Base-by-base conservation (phyloP, 108 stramenopile genomes). In the Pseudonitzschia pungens region DNA sequence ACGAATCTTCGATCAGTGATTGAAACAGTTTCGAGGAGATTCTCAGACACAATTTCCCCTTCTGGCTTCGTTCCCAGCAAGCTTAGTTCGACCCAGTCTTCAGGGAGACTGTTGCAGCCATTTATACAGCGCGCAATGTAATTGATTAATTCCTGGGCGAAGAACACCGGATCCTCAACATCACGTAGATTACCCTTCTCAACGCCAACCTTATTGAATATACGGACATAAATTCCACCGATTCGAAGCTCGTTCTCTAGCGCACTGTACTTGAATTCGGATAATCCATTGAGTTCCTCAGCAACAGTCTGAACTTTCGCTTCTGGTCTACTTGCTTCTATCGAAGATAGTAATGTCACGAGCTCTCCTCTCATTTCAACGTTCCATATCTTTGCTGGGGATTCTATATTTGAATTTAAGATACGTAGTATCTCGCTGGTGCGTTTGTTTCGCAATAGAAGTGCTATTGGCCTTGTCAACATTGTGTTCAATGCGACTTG, bases 321-420 rank as follows among this genome's bases (percentile, higher is more conserved):
- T 40, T 81, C 77, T 12, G 77, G 68, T 44, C 80, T 60, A n/a
- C 66, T 77, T 14, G 64, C 40, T 71, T 80, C 79, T 53, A 83
- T 62, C 28, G 75, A 70, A 12, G 74, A 58, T 6, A 90, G 15
- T 44, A 84, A 85, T 27, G 28, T 56, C 59, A 65, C 27, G 63
- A 94, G 67, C 52, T 94, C 87, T n/a, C 75, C 64, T 52, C 86
- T 76, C 93, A 94, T 94, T 33, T 54, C 51, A 9, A 73, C 65
- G 69, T 91, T 91, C 93, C 93, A 94, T 18, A 94, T 88, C 21
- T 81, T 45, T 5, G 77, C 70, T 0, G 90, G 82, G 27, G 74
- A 84, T 81, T 91, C 87, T 26, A 84, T 69, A 68, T 89, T 86
- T 27, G 77, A 33, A 68, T 90, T 90, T 20, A 94, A 65, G 18